phyloP scores from a whole-genome alignment of 2,329 filamentous ascomycete species.

The Cladobotryum protrusum region DNA sequence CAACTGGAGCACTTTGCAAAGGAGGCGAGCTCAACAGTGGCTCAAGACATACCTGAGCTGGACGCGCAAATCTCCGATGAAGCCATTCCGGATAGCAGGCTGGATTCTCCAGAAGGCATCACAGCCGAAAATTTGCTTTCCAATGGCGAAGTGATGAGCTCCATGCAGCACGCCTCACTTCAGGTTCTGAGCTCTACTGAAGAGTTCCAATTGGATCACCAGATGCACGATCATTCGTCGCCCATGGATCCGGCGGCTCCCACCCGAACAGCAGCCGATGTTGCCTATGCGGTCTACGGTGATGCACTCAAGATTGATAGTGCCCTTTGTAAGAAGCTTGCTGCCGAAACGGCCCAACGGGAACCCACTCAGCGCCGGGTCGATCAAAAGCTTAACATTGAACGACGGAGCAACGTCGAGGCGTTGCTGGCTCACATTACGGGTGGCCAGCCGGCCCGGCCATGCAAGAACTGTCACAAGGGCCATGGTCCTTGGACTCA shows the following conservation, averaged over 20 bases:
- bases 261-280: slow-evolving; percentile 36
- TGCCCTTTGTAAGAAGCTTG: slow-evolving; percentile 49
- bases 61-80: background rate
- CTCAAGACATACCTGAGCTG: background rate
- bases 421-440: slow-evolving; percentile 53
- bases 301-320: slow-evolving; percentile 43
- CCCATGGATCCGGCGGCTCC: slow-evolving; percentile 1
- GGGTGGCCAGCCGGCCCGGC: slow-evolving; percentile 39
- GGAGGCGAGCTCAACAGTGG: slow-evolving; percentile 5
- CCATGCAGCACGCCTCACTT: slow-evolving; percentile 5
- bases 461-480: slow-evolving; percentile 56
- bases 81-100: slow-evolving; percentile 3
- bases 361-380: slow-evolving; percentile 47
- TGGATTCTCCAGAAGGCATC: slow-evolving; percentile 12
- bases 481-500: slow-evolving; percentile 53
- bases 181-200: slow-evolving; percentile 5
- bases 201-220: slow-evolving; percentile 8
- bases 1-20: slow-evolving; percentile 26
- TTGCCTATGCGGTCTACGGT: slow-evolving; percentile 44
- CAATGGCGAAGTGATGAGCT: slow-evolving; percentile 10
- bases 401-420: slow-evolving; percentile 54
- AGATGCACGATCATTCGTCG: slow-evolving; percentile 5
- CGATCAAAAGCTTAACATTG: slow-evolving; percentile 49
- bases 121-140: slow-evolving; percentile 9
- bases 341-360: slow-evolving; percentile 42